A percentile compares a stretch with the other conserved stretches of the same genome.
Evolutionary conservation across 106 monocot genomes (phyloP).

Genomic region (Allium cepa): DNA sequence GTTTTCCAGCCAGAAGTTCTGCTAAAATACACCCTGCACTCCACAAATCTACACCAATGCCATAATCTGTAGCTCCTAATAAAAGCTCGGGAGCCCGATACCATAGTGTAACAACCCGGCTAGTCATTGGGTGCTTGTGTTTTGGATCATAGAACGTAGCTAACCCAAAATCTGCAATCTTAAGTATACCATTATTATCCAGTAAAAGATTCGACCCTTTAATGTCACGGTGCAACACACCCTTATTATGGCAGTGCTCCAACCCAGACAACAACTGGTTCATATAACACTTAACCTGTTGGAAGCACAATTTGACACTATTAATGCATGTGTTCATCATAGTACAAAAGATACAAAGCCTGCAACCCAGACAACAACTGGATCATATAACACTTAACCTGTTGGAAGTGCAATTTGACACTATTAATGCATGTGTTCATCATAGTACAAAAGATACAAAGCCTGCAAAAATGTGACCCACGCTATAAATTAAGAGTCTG

Average conservation of each 20-base stretch:
- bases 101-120: conserved; percentile 57
- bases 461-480: no score
- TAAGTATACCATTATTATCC: conserved; percentile 44
- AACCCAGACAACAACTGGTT: conserved; percentile 45
- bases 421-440: not conserved
- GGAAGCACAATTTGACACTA: conserved; percentile 3
- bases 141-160: conserved; percentile 45
- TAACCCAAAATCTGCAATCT: conserved; percentile 60
- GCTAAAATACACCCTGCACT: conserved; percentile 62
- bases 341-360: no score
- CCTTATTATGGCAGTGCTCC: conserved; percentile 47
- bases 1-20: conserved; percentile 45
- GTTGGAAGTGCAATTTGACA: conserved; percentile 7
- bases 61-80: conserved; percentile 50
- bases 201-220: conserved; percentile 60
- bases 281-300: conserved; percentile 67
- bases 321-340: not conserved
- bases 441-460: no score
- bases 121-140: conserved; percentile 52
- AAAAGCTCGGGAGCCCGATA: conserved; percentile 57
- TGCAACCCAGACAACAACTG: conserved; percentile 34
- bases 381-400: conserved; percentile 64
- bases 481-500: no score
- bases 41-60: conserved; percentile 52
- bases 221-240: conserved; percentile 53